Evolutionary conservation across 257 asterid genomes (phyloP), one percentile per base, ranked within the genome.

Genomic region (Solanum bukasovii): DNA sequence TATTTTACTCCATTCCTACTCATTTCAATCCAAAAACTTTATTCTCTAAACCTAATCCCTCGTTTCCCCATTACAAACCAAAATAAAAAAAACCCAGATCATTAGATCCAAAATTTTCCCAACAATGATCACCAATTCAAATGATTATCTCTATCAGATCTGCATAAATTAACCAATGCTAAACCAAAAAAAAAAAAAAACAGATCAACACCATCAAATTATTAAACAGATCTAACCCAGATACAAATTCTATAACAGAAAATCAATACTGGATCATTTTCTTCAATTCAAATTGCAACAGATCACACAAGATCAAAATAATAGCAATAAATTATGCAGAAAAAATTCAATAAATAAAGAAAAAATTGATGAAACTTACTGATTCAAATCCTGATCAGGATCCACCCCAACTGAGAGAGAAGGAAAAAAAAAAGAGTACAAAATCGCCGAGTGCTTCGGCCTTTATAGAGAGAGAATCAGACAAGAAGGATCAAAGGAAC

Each of bases 301-400:
- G 23, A 71, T 71, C 40, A 71, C 78, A 71, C 25, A 2, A 71
- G 78, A 71, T 71, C 78, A 71, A 71, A 7, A 4, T 33, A 71
- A 31, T 33, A 31, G 6, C 44, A 74, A 74, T 20, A 74, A 35
- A 37, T 74, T 37, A 37, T 73, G 82, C 40, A 73, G 12, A 72
- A 72, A 18, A 72, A 73, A 9, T 1, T 14, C 12, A 72, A 72
- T 34, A 7, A 73, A 34, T 18, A 7, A 33, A 16, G 21, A 18
- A 7, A 56, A 72, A 6, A 65, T 42, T 16, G 33, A 75, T 67
- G n/a, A 84, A 79, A 88, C 92, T 90, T 87, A 90, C 92, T 79
- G 40, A 77, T 77, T 40, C 23, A 63, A 84, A 84, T 87, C 77
- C 85, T 77, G 88, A 87, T 88, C 86, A 88, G 79, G 88, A 73